Evolutionary conservation across 192 early-diverging fungal genomes (phyloP), one percentile per base, ranked within the genome.

Genomic region (Chytriomyces hyalinus): DNA sequence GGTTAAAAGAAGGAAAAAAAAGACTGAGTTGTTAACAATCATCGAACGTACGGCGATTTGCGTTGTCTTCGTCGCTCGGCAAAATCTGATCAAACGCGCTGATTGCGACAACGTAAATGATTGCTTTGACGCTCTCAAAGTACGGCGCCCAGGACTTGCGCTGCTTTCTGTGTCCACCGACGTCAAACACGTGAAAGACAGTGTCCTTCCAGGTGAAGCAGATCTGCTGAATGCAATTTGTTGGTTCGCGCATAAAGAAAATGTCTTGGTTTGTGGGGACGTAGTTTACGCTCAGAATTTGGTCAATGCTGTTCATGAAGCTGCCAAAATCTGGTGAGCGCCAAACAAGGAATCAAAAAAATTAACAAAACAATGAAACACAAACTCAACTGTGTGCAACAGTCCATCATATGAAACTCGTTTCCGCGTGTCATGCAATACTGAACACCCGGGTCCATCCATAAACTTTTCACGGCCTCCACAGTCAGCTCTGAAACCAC

Each of bases 231-330:
- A 93, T 90, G n/a, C 84, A 86, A 45, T 89, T 68, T 26, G 92
- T 93, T 79, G 85, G 83, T 43, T 92, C 86, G 71, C 92, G 84
- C 15, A 88, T 83, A 65, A 83, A 82, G 22, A 93, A 78, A 48
- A 93, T 92, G 79, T 93, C 92, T 47, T 87, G 81, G 61, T 90
- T 86, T 36, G 86, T 86, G 7, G 92, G 92, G 9, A 80, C 43
- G 77, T 91, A 93, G 24, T 84, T 76, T 50, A 67, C 64, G 8
- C 71, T 47, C 3, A 80, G 74, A 20, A 91, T 70, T n/a, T 90
- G 84, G 10, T 79, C 86, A 26, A 90, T 67, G 49, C 78, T 69
- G 17, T 70, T 67, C 57, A 84, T 61, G 49, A 81, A 78, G 60
- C 69, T 75, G 43, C 47, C 26, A 36, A 36, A 26, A 36, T 36